These are phyloP conservation scores for Syzygium aqueum DNA, from an alignment of 345 rosid genomes.

Conservation along the genomic window DNA sequence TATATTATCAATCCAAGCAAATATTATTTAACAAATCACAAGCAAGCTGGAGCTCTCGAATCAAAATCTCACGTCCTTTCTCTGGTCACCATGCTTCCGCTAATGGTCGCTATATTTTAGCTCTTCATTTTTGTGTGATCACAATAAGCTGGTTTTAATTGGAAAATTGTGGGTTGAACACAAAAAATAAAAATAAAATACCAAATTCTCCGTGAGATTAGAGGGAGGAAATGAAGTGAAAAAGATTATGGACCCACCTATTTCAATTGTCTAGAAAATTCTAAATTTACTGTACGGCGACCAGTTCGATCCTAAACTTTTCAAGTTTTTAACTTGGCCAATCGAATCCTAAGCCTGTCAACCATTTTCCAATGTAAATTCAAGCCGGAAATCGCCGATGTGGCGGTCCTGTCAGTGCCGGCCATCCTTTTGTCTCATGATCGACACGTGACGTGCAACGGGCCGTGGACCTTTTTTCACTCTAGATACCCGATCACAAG, in stretches of 20 bases:
- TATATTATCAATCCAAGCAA: not conserved
- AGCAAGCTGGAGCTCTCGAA: not conserved
- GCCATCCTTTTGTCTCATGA: not conserved
- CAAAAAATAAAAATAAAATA: not conserved
- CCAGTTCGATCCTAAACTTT: rapidly evolving
- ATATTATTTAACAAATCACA: not conserved
- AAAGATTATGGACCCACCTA: not conserved
- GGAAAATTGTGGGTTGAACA: not conserved
- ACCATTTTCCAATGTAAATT: rapidly evolving
- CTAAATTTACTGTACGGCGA: rapidly evolving
- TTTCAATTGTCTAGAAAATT: rapidly evolving
- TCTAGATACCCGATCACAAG: too few relatives aligned
- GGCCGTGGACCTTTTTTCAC: too few relatives aligned
- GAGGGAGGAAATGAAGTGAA: not conserved
- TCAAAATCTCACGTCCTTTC: not conserved
- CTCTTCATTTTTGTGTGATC: not conserved
- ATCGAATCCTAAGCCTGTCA: rapidly evolving
- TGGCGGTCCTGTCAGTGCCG: rapidly evolving
- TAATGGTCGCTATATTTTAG: not conserved
- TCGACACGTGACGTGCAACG: too few relatives aligned
- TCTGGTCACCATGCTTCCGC: not conserved
- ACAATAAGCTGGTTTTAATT: not conserved
- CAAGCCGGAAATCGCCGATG: too few relatives aligned
- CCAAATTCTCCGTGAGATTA: not conserved
- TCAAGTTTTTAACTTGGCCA: rapidly evolving